Evolutionary conservation across 1,139 yeast genomes (phyloP).

Genomic region (Kodamaea sp.): DNA sequence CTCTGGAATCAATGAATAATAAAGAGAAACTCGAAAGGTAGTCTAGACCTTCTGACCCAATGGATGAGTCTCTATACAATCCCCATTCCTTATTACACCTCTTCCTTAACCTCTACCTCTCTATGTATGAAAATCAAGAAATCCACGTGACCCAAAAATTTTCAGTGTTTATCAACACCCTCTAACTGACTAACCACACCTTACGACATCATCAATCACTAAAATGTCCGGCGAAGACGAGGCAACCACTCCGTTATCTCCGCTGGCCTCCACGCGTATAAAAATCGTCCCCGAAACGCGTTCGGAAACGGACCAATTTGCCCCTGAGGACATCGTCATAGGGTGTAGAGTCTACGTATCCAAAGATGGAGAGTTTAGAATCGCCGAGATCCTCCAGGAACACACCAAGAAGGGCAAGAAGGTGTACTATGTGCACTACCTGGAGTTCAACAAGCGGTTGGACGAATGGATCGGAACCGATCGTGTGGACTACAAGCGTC

Average conservation of each 20-base stretch:
- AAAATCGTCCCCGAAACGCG: conserved; percentile 9
- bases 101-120: too few species aligned
- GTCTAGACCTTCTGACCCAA: too few species aligned
- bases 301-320: conserved; percentile 21
- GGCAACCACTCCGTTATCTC: conserved; percentile 7
- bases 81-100: too few species aligned
- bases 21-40: too few species aligned
- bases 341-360: conserved; percentile 83
- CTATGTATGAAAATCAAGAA: too few species aligned
- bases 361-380: conserved; percentile 76
- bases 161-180: too few species aligned
- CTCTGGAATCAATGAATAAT: too few species aligned
- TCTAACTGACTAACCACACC: neutral
- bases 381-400: conserved; percentile 83
- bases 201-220: neutral
- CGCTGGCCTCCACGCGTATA: conserved; percentile 11
- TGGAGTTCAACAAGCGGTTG: conserved; percentile 81
- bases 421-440: conserved; percentile 90
- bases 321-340: conserved; percentile 52
- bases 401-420: conserved; percentile 75
- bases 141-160: too few species aligned
- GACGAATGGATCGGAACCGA: conserved; percentile 89
- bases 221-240: conserved; percentile 9
- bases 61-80: too few species aligned
- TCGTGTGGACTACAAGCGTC: conserved; percentile 67